Evolutionary conservation across 1,139 yeast genomes (phyloP), one percentile per base, ranked within the genome.

Genomic region (Arxiozyma telluris): DNA sequence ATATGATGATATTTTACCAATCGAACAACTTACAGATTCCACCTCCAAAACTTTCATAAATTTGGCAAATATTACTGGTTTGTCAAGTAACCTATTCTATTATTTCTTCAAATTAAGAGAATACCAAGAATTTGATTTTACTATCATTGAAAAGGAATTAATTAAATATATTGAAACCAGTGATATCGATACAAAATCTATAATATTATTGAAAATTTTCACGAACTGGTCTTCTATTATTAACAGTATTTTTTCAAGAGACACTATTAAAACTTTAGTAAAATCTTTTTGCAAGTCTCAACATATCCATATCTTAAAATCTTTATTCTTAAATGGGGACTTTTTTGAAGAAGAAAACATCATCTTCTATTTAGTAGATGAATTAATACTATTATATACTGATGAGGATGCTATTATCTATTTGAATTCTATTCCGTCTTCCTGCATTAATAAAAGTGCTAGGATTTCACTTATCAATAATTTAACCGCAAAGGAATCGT

Each of bases 141-240:
- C 53, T 0, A n/a, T 51, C 3, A 52, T 70, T 20, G 39, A 67
- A 17, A 50, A 55, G 0, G 53, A 59, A 0, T 75, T 81, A 53
- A 51, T 74, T n/a, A 53, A 63, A 2, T 69, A 63, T 49, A 56
- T 71, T 21, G 4, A 27, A 9, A 38, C 56, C 47, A 49, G 55
- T 52, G 18, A 50, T 4, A 44, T 47, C 0, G 46, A 52, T 11
- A 50, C 63, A 0, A 44, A 55, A 4, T 5, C 55, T 0, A 49
- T 53, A 0, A 56, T 72, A 18, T 52, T 76, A 4, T 50, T 58
- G 1, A 58, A 65, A 4, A 56, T 76, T 0, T 72, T 82, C 53
- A 59, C 63, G n/a, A 78, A 88, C 64, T 84, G 88, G 88, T 62
- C 76, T 38, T 75, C 83, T 0, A 54, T 83, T 0, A 58, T 83